A percentile compares a stretch with the other conserved stretches of the same genome.
phyloP scores from a whole-genome alignment of 805 yeast genomes.

The Yarrowia yakushimensis region DNA sequence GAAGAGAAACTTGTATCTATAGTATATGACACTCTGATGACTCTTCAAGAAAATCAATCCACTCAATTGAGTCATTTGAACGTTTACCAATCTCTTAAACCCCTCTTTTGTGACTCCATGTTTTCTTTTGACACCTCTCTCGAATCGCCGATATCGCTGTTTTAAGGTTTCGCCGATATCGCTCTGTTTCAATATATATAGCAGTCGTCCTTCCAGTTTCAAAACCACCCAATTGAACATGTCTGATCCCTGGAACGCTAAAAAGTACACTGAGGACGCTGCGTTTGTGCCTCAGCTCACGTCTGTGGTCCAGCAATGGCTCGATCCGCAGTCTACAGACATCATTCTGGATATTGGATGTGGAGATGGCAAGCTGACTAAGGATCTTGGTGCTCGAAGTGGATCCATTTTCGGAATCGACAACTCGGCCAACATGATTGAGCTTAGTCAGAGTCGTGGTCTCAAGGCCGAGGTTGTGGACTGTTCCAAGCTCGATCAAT shows the following conservation, averaged over 20 bases:
- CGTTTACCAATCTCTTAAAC: too few relatives aligned
- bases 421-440: background rate
- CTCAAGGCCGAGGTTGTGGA: slow-evolving; percentile 14
- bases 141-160: background rate
- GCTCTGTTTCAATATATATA: background rate
- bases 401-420: background rate
- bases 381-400: slow-evolving; percentile 37
- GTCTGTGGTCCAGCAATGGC: slow-evolving; percentile 17
- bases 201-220: background rate
- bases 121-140: background rate
- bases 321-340: slow-evolving; percentile 34
- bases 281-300: slow-evolving; percentile 24
- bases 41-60: too few relatives aligned
- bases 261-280: slow-evolving; percentile 14
- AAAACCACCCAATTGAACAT: background rate
- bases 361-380: slow-evolving; percentile 45
- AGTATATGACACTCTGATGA: too few relatives aligned
- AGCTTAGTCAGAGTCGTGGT: background rate
- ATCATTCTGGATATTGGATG: slow-evolving; percentile 44
- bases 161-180: background rate
- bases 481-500: background rate
- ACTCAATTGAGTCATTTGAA: too few relatives aligned
- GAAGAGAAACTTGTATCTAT: too few relatives aligned
- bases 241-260: slow-evolving; percentile 20
- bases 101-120: background rate